Evolutionary conservation across 2,329 filamentous ascomycete species (phyloP), one percentile per base, ranked within the genome.

Genomic region (Neofusicoccum umdonicola): DNA sequence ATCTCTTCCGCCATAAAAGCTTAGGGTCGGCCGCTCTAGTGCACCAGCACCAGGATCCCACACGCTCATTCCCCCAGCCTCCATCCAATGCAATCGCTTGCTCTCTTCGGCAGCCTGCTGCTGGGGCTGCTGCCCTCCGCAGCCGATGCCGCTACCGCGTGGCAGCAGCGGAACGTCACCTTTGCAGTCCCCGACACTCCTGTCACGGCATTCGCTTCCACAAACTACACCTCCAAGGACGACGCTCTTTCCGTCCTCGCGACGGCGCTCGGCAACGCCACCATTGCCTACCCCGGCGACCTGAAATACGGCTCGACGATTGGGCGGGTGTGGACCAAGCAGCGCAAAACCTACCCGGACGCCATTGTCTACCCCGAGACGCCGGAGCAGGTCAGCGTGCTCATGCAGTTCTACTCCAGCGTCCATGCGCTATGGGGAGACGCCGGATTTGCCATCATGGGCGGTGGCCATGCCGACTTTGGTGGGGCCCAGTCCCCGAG

Each of bases 331-430:
- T 63, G 60, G 60, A 63, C 60, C 9, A 54, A 54, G 27, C 60
- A 63, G 39, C 60, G 60, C 60, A 52, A 45, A 48, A n/a, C 60
- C 2, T 63, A 63, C 11, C 60, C 60, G 11, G 60, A 63, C 27
- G 39, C 41, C 37, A 54, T 63, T 35, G 22, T 63, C 48, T 63
- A 54, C 15, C 60, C 60, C 13, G 47, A 63, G 27, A 63, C 60
- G 12, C 9, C 60, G 3, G 48, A 63, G 39, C 60, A 63, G 4
- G 60, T 63, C 47, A 63, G 60, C 48, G 42, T 54, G n/a, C 37
- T 63, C 9, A 45, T 63, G 60, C 60, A 63, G 37, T 63, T 63
- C 60, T 63, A 63, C 48, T 63, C 60, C 27, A 63, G 42, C 19
- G 48, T 12, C 12, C 35, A 63, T 15, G 15, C 60, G 48, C 41